Base-by-base conservation (phyloP, 495 filamentous ascomycete genomes). In the Penicillium silybi region DNA sequence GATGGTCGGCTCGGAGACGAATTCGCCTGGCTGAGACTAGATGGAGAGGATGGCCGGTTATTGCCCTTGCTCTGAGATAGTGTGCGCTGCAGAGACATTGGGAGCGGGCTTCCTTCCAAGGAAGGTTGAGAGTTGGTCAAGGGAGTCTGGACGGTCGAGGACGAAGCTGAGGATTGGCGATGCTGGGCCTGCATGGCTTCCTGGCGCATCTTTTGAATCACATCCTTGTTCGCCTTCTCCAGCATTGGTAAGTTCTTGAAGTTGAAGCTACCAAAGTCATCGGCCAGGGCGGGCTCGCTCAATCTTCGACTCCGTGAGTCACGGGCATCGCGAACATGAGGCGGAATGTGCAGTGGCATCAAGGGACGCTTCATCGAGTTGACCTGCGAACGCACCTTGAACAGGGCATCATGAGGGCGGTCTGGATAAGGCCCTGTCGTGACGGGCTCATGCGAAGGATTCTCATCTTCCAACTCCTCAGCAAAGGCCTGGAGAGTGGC, bases 171-270 rank as follows among this genome's bases (percentile, higher is more conserved):
- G 2, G 62, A 53, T 44, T 73, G 71, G 20, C 74, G 66, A 44
- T 75, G 71, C 57, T 87, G 85, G 16, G 78, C 77, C 35, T 88
- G 86, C 64, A 91, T 74, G 26, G 89, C 92, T 63, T 97, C 92
- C 22, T 90, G 89, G 9, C 91, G 82, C 50, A 98, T 78, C 61
- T 96, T 96, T 61, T 97, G 91, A 34, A 98, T 93, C 38, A 97
- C 89, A 65, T 98, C 95, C 63, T 97, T 97, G 65, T 98, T 98
- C 34, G 95, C 93, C 65, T 96, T 97, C 64, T 97, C 92, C 17
- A 98, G 78, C 48, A 97, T 92, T 1, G 93, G 90, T 27, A 98
- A 76, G 59, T 98, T 98, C 72, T 97, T 98, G 78, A 95, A 98
- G 27, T 90, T 80, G 72, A 98, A 98, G 53, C 82, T 89, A 29